A percentile compares a stretch with the other conserved stretches of the same genome.
Conservation (phyloP, 805 yeast genomes). For the Pichia ethanolica region DNA sequence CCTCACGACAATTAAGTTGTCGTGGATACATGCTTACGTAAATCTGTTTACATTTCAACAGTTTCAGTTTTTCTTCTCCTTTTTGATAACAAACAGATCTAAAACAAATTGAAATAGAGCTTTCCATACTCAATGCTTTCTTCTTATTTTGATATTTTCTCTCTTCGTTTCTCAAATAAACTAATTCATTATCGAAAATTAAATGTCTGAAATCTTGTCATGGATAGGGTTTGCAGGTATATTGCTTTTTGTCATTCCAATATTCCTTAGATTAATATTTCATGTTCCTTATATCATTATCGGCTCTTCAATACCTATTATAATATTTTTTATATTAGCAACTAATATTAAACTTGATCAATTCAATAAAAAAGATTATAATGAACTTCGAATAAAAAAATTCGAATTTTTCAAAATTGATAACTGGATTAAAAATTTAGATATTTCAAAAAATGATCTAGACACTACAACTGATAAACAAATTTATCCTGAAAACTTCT, state of each 20-base stretch:
- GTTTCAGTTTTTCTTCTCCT: too few species aligned
- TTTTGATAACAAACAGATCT: too few species aligned
- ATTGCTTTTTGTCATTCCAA: conserved; percentile 7
- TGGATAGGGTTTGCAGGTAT: background rate
- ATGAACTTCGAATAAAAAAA: background rate
- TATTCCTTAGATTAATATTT: conserved; percentile 3
- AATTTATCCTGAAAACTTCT: conserved; percentile 40
- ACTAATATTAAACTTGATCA: background rate
- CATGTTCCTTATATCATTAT: conserved; percentile 6
- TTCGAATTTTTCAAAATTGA: conserved; percentile 18
- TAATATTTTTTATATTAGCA: background rate
- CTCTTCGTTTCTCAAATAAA: too few species aligned
- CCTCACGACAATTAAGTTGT: too few species aligned
- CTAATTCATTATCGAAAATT: too few species aligned
- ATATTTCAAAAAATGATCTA: conserved; percentile 9
- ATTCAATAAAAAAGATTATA: background rate
- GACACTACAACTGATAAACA: conserved; percentile 6
- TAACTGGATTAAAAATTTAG: conserved; percentile 27
- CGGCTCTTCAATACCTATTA: conserved; percentile 16
- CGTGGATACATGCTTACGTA: too few species aligned
- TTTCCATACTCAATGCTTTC: too few species aligned
- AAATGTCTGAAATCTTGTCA: too few species aligned
- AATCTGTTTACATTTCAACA: too few species aligned
- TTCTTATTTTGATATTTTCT: too few species aligned
- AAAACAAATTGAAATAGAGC: too few species aligned